Evolutionary conservation across 495 filamentous ascomycete genomes (phyloP), one percentile per base, ranked within the genome.

Genomic region (Pyrenula massariospora): DNA sequence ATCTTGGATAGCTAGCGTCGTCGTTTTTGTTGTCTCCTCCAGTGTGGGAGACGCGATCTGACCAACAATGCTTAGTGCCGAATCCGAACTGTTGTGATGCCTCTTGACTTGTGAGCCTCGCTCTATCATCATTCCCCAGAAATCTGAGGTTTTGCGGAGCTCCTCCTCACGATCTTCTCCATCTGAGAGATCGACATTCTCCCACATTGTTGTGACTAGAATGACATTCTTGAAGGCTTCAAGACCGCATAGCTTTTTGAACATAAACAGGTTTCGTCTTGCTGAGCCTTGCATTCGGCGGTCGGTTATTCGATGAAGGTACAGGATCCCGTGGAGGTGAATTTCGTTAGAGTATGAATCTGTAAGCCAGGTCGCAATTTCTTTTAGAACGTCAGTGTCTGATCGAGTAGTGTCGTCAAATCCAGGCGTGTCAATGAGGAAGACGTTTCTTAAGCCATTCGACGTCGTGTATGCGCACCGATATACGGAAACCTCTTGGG

Each of bases 291-390:
- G 21, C 60, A 79, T 65, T 0, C 72, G 59, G 0, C 54, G 36
- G 22, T 78, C 68, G 3, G 55, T 64, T 54, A 79, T 81, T 2
- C 65, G 61, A 55, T 80, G 77, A 0, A 79, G 61, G 57, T 78
- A 69, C n/a, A 70, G 51, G 22, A 71, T 63, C n/a, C 70, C 70
- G 22, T 52, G 50, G 20, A 68, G 59, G 42, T 50, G 24, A 21
- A 65, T 58, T 8, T 58, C 25, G 12, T 50, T 12, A 20, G 24
- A 11, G 54, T 67, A 70, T 1, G 59, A n/a, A 10, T 53, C 11
- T 3, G 23, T 42, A 12, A 72, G 57, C 51, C 56, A 72, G 24
- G n/a, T 12, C 11, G 65, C 66, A 31, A 78, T 66, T 12, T 73
- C 64, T n/a, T 56, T 54, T 3, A 77, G 59, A 22, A 76, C 59